A percentile compares a stretch with the other conserved stretches of the same genome.
Conservation (phyloP, 768 basidiomycete genomes). For the Paxillus ammoniavirescens region DNA sequence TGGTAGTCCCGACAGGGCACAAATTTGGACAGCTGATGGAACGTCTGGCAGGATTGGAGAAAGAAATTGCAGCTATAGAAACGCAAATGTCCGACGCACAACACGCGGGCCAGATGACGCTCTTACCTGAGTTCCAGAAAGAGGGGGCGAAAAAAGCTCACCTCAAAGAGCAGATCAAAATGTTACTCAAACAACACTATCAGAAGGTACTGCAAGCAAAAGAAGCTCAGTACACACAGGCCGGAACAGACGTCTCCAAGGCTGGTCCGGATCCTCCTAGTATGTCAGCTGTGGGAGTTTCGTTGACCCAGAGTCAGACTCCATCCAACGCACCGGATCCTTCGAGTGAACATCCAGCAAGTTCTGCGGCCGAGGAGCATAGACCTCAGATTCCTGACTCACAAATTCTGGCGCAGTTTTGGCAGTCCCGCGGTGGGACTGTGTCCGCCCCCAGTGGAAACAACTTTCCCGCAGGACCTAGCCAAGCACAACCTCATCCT, state of each 20-base stretch:
- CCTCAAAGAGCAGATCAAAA: constrained; percentile 11
- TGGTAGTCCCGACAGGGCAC: constrained; percentile 2
- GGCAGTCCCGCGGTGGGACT: constrained; percentile 26
- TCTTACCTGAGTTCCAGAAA: constrained; percentile 14
- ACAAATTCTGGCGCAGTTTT: constrained; percentile 27
- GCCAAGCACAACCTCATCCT: constrained; percentile 9
- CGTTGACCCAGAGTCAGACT: constrained; percentile 11
- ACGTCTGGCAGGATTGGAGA: constrained; percentile 16
- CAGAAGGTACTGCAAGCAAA: constrained; percentile 12
- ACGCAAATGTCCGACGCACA: constrained; percentile 12
- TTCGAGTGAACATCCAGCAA: constrained; percentile 5
- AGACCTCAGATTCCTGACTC: constrained; percentile 19
- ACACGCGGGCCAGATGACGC: constrained; percentile 14
- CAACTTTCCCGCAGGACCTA: constrained; percentile 15
- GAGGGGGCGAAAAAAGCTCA: constrained; percentile 3
- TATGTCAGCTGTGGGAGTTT: constrained; percentile 6
- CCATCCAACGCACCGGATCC: constrained; percentile 2
- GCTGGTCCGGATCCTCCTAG: neutral
- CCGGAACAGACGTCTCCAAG: neutral
- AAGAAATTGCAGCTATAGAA: constrained; percentile 14
- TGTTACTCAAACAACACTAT: constrained; percentile 13
- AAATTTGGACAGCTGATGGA: constrained; percentile 26
- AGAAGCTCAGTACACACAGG: constrained; percentile 7
- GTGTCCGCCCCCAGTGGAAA: neutral
- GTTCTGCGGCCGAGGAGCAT: constrained; percentile 16